phyloP scores from a whole-genome alignment of 768 basidiomycete species.

The Lyophyllum semitale region DNA sequence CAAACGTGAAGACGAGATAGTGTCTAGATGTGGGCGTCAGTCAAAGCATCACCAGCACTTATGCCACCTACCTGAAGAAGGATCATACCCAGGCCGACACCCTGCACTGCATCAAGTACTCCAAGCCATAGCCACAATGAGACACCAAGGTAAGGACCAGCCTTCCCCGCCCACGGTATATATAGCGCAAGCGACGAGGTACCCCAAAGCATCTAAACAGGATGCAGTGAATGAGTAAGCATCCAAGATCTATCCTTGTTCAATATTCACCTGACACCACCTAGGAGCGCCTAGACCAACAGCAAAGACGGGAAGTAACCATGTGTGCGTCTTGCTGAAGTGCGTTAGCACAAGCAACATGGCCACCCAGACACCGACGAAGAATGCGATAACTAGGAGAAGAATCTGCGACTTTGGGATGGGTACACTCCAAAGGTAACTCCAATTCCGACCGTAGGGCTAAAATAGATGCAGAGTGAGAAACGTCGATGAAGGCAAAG shows the following conservation, averaged over 20 bases:
- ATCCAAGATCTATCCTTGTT: background rate
- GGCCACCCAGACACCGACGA: slow-evolving; percentile 82
- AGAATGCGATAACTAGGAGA: slow-evolving; percentile 80
- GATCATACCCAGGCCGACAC: slow-evolving; percentile 93
- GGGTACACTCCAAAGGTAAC: slow-evolving; percentile 85
- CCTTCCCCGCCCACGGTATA: slow-evolving; percentile 88
- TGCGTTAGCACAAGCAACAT: slow-evolving; percentile 76
- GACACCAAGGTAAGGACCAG: slow-evolving; percentile 87
- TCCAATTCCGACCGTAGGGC: slow-evolving; percentile 95
- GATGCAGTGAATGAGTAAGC: background rate
- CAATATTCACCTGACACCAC: slow-evolving; percentile 80
- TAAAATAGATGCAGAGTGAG: slow-evolving; percentile 29
- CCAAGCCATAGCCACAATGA: slow-evolving; percentile 95
- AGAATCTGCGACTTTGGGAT: slow-evolving; percentile 85
- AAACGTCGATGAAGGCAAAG: background rate
- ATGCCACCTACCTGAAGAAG: slow-evolving; percentile 61
- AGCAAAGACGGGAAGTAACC: slow-evolving; percentile 93
- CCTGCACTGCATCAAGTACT: slow-evolving; percentile 91
- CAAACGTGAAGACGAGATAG: slow-evolving; percentile 93
- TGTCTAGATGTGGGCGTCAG: slow-evolving; percentile 48
- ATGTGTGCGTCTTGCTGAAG: slow-evolving; percentile 93
- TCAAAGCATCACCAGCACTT: slow-evolving; percentile 20
- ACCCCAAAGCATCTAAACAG: slow-evolving; percentile 83
- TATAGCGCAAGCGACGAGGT: slow-evolving; percentile 92
- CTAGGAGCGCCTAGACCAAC: slow-evolving; percentile 91